Evolutionary conservation across 148 eudicot species (phyloP), one percentile per base, ranked within the genome.

Genomic region (Rhododendron williamsianum): DNA sequence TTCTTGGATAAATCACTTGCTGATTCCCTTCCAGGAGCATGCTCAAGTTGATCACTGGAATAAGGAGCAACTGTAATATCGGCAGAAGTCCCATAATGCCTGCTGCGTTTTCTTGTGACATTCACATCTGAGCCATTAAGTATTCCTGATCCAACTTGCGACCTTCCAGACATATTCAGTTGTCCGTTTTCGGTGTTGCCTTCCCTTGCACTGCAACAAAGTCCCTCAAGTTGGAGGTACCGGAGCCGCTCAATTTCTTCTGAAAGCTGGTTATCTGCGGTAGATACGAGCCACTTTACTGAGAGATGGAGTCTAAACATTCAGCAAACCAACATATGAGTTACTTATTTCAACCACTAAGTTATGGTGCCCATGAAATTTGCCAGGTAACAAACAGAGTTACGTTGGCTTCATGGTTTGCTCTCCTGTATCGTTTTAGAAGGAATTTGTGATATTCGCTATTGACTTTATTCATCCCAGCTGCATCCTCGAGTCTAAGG

Each of bases 101-200:
- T 89, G n/a, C 90, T 82, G 54, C 91, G 93, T 90, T 93, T 96
- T 86, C 93, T 92, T 82, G 86, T 77, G 78, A 81, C 87, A 81
- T 87, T 89, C 80, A 46, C 80, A 65, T 82, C 78, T 18, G 90
- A 72, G 18, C 51, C 87, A 82, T 54, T 76, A 18, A 76, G n/a
- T 51, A 43, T 49, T 69, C 73, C 83, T 80, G 90, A 84, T 76
- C 85, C 93, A 81, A 48, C 84, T 82, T 88, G 90, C 81, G 87
- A 80, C 79, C 86, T 74, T 84, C 85, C 87, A 86, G 86, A 84
- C 35, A 54, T 38, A 27, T 52, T 81, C 71, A 49, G 86, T 23
- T 84, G 88, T 38, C 78, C 76, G 77, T 15, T 33, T 46, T 86
- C 89, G 76, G 25, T 85, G 77, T 78, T 85, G 54, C 80, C 88